These are phyloP conservation scores for Perkinsus chesapeaki DNA, from an alignment of 169 alveolate species.

Conservation along the genomic window DNA sequence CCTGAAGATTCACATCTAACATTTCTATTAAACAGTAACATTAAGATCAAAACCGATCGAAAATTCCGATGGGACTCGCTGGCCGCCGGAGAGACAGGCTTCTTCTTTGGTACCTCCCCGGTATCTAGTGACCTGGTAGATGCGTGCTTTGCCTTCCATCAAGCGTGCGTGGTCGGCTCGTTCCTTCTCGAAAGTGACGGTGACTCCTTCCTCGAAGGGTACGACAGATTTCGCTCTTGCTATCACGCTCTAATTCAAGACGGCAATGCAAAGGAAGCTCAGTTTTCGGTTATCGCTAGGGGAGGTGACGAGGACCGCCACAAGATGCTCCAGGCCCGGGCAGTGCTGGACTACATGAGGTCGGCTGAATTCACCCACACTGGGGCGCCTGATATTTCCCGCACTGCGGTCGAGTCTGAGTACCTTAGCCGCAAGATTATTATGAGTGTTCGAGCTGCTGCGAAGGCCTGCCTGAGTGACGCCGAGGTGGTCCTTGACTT, in stretches of 20 bases:
- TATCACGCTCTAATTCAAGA: neutral
- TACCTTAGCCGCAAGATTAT: neutral
- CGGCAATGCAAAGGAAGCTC: neutral
- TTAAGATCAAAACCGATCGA: neutral
- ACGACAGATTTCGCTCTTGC: neutral
- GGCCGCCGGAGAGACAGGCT: neutral
- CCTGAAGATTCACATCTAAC: neutral
- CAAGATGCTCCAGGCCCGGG: neutral
- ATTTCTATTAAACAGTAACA: neutral
- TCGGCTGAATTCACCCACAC: neutral
- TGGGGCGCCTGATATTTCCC: neutral
- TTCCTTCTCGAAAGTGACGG: neutral
- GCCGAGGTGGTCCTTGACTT: neutral
- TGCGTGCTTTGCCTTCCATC: neutral
- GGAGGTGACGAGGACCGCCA: neutral
- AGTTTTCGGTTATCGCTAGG: neutral
- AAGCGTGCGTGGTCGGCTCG: neutral
- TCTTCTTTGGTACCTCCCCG: neutral
- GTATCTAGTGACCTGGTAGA: neutral
- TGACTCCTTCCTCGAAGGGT: neutral
- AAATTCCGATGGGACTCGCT: neutral
- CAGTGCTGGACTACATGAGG: neutral
- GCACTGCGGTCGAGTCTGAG: neutral
- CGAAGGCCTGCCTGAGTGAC: neutral
- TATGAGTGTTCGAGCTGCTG: neutral